Base-by-base conservation (phyloP, 2,329 filamentous ascomycete species). In the Blastomyces emzantsi region DNA sequence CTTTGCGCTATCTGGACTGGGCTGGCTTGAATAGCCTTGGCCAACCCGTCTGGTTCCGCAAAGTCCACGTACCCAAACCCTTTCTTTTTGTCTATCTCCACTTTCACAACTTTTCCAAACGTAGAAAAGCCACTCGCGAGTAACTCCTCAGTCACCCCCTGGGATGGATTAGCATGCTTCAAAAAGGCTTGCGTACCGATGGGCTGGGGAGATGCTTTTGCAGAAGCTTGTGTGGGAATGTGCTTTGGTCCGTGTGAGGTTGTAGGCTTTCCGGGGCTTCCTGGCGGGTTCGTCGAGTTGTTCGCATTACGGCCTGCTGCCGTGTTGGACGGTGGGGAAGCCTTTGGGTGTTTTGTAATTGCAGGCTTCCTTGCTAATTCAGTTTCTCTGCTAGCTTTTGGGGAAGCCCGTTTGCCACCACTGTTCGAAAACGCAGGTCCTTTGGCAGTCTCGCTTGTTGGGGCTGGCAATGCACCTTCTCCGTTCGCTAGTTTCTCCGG, bases 21-120 rank as follows among this genome's bases (percentile, higher is more conserved):
- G 71, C 91, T 95, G 15, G 89, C 90, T 19, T 86, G 83, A 71
- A 96, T 86, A 5, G 93, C 93, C 71, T 90, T 91, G 69, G 85
- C 84, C 33, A 97, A 80, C 11, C 84, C 82, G 9, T 87, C 85
- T 0, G 87, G 82, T 28, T 91, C 87, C 11, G 84, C 83, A 77
- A 97, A 97, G 67, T 96, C 90, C 49, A 96, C 88, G 73, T 97
- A 96, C 2, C 92, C 93, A 70, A 96, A 96, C 0, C 92, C 92
- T 75, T 97, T 97, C 71, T 92, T 89, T 75, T 92, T 92, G 73
- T 97, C 93, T 62, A 97, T 93, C 70, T 97, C 93, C 22, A 96
- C 90, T 67, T 86, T 88, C 0, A 85, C 85, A 56, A 97, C 84
- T 1, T 83, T 75, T 1, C 93, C 93, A 69, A 91, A 96, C 0